A percentile compares a stretch with the other conserved stretches of the same genome.
Conservation (phyloP, 768 basidiomycete species). For the Boletus rufocinnamomeus region DNA sequence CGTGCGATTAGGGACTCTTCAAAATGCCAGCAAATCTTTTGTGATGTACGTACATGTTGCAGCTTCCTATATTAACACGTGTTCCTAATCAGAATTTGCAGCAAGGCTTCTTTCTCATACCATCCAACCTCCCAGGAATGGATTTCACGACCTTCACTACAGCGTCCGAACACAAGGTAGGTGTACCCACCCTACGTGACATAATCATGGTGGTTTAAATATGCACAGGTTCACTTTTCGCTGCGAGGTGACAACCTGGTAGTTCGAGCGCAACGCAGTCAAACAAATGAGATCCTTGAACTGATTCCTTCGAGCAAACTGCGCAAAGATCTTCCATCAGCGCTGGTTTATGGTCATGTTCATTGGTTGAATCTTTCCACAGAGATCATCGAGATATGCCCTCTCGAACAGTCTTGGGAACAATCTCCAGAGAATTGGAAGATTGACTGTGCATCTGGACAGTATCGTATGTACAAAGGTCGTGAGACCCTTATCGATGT, state of each 20-base stretch:
- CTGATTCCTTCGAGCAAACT: conserved; percentile 22
- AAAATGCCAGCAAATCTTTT: conserved; percentile 6
- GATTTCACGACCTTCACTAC: not conserved
- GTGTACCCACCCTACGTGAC: no score
- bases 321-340: conserved; percentile 24
- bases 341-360: conserved; percentile 7
- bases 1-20: not conserved
- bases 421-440: conserved; percentile 25
- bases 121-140: not conserved
- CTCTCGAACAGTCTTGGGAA: conserved; percentile 20
- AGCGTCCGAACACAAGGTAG: conserved; percentile 5
- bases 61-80: not conserved
- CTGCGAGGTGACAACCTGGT: conserved; percentile 5
- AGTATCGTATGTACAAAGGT: conserved; percentile 1
- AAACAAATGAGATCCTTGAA: conserved; percentile 9
- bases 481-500: conserved; percentile 20
- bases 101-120: not conserved
- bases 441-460: conserved; percentile 1
- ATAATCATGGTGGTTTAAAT: not conserved
- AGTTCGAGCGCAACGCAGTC: conserved; percentile 6
- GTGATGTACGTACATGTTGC: not conserved
- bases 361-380: conserved; percentile 30
- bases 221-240: conserved; percentile 19
- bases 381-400: conserved; percentile 25
- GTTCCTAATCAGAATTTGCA: not conserved